Conservation (phyloP, 2,329 filamentous ascomycete species). For the Botrytis galanthina region DNA sequence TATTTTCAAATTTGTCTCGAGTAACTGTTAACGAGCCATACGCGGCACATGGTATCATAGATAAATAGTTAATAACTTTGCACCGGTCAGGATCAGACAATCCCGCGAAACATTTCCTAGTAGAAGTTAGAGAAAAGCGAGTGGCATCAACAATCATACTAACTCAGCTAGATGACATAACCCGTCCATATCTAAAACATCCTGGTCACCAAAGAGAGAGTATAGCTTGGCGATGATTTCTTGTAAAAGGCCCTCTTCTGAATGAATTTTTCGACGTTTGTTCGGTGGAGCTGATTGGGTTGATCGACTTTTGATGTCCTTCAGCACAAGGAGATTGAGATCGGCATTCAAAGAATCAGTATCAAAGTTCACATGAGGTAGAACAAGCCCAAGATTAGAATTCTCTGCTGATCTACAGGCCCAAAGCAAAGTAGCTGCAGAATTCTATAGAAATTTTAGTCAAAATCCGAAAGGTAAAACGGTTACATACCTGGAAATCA, state of each 20-base stretch:
- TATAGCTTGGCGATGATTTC: slow-evolving; percentile 39
- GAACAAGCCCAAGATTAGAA: slow-evolving; percentile 2
- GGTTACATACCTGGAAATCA: slow-evolving; percentile 34
- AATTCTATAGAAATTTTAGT: slow-evolving; percentile 28
- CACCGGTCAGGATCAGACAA: slow-evolving; percentile 52
- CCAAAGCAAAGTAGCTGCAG: slow-evolving; percentile 26
- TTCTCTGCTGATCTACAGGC: slow-evolving; percentile 24
- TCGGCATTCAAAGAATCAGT: slow-evolving; percentile 30
- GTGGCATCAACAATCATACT: slow-evolving; percentile 34
- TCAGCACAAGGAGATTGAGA: slow-evolving; percentile 29
- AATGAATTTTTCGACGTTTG: slow-evolving; percentile 39
- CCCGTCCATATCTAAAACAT: slow-evolving; percentile 40
- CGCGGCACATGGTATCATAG: slow-evolving; percentile 55
- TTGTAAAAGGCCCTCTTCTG: slow-evolving; percentile 34
- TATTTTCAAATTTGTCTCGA: slow-evolving; percentile 34
- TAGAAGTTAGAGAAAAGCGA: background rate
- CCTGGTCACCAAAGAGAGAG: slow-evolving; percentile 40
- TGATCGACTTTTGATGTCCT: background rate
- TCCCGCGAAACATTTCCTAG: slow-evolving; percentile 44
- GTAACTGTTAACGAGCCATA: slow-evolving; percentile 45
- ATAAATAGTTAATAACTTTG: slow-evolving; percentile 53
- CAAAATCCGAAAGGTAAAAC: background rate
- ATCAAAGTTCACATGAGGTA: slow-evolving; percentile 26
- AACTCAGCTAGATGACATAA: slow-evolving; percentile 50
- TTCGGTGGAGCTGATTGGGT: slow-evolving; percentile 24